These are phyloP conservation scores for Petunia secreta DNA, from an alignment of 257 asterid species.

Conservation along the genomic window DNA sequence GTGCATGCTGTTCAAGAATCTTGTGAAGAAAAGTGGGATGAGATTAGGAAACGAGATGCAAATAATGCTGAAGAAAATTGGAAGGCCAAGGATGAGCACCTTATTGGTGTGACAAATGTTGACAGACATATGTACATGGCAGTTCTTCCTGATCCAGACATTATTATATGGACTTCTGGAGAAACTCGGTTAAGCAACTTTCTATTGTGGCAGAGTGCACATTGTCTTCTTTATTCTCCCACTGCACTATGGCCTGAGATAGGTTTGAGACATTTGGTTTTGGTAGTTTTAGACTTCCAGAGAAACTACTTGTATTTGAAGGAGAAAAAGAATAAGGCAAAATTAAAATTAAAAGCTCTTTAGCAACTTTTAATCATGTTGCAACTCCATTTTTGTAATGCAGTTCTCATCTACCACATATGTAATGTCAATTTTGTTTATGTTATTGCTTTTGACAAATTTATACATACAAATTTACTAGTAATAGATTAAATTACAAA, in stretches of 20 bases:
- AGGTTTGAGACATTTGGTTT: constrained; percentile 66
- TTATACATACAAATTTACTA: no score
- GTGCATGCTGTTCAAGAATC: constrained; percentile 60
- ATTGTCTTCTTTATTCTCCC: constrained; percentile 67
- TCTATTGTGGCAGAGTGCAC: constrained; percentile 83
- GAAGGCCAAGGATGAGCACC: constrained; percentile 30
- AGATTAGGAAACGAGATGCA: constrained; percentile 24
- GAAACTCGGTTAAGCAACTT: constrained; percentile 87
- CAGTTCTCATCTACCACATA: neutral
- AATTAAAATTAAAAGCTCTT: neutral
- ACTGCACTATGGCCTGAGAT: constrained; percentile 75
- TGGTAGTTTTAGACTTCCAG: constrained; percentile 65
- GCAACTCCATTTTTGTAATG: constrained; percentile 9
- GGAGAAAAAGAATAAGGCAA: constrained; percentile 47
- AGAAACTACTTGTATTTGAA: constrained; percentile 50
- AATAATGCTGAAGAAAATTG: constrained; percentile 30
- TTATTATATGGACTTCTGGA: constrained; percentile 73
- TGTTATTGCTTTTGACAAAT: no score
- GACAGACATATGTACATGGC: constrained; percentile 73
- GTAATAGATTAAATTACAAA: no score
- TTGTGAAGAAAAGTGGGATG: constrained; percentile 49
- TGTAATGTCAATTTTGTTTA: no score
- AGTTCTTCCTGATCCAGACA: constrained; percentile 72
- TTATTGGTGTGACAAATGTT: constrained; percentile 45
- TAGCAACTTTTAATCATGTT: neutral